Base-by-base conservation (phyloP, 1,284 basidiomycete species). In the Exobasidium rhododendri region DNA sequence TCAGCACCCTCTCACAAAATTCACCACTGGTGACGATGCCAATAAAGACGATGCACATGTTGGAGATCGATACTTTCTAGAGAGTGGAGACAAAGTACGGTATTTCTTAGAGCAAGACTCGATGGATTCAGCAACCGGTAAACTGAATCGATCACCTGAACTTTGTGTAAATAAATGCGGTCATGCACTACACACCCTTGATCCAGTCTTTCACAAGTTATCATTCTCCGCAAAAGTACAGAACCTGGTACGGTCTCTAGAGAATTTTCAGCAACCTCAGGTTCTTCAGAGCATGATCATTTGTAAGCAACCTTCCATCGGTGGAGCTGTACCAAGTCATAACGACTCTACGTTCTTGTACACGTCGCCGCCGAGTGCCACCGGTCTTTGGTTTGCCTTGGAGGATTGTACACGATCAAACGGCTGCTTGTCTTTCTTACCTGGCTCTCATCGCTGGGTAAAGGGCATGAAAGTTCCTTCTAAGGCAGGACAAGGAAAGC, bases 301-400 rank as follows among this genome's bases (percentile, higher is more conserved):
- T 43, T 80, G 78, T 62, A 81, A 81, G 66, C 78, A 80, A 61
- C 76, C 78, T n/a, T 62, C 62, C 32, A 80, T 77, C 31, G 70
- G 77, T 4, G 69, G 69, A 4, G 65, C 65, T 0, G 73, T 75
- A 20, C 82, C 82, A 4, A 73, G 74, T 13, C 84, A 85, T 66
- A 83, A 85, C 66, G 84, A 85, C 70, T 82, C 82, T 24, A 85
- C 84, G 0, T 85, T 85, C 65, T 75, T 85, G 22, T 97, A 94
- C 80, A 97, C 93, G 3, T 83, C 90, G 54, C 94, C 94, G 6
- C 91, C 91, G 0, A 88, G 86, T 4, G 94, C 94, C 0, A 84
- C 97, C 4, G 94, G 94, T 0, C 91, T 93, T 77, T 98, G 94
- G 94, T 90, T 97, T 62, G 91, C 94, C 4, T 82, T 97, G 22